Base-by-base conservation (phyloP, 345 rosid genomes). In the Eucalyptus marginata region DNA sequence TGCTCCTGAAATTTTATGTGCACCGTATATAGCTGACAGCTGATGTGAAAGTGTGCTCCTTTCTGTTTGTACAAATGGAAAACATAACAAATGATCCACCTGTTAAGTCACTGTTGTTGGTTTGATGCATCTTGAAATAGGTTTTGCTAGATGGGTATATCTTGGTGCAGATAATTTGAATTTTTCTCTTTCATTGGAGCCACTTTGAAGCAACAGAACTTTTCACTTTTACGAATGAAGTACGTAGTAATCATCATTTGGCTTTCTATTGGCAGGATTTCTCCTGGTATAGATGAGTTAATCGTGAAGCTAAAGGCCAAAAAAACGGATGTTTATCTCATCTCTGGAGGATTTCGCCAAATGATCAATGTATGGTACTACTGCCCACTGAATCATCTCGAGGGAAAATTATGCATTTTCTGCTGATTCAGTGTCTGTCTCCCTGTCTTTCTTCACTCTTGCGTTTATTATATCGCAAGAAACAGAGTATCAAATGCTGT, bases 321-420 rank as follows among this genome's bases (percentile, higher is more conserved):
- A 86, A 94, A 95, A 54, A 92, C 89, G 4, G 88, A 92, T 92
- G 97, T 96, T 87, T 97, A 94, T 93, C 93, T 98, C 94, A 92
- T 98, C 89, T 98, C 99, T 15, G 99, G 99, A 90, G 99, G 99
- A 86, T 98, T 98, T 91, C 96, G 98, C 64, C 98, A 96, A 90
- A 98, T 98, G 99, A 98, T 98, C 91, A 96, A 96, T 90, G 99
- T 98, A 95, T 90, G 92, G 64, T 86, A 36, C 46, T 76, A 10
- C 83, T 76, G 83, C 27, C 83, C 43, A 44, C 83, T 76, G 27
- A 76, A 76, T 76, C 83, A 44, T 76, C 7, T 36, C 24, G 3
- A 36, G 47, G 81, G 8, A 36, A 36, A 36, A 36, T 36, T 13
- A 36, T 76, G 46, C 83, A 76, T 76, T 76, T 76, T 76, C 47